phyloP scores from a whole-genome alignment of 2,329 filamentous ascomycete genomes.

The Endoconidiophora laricicola region DNA sequence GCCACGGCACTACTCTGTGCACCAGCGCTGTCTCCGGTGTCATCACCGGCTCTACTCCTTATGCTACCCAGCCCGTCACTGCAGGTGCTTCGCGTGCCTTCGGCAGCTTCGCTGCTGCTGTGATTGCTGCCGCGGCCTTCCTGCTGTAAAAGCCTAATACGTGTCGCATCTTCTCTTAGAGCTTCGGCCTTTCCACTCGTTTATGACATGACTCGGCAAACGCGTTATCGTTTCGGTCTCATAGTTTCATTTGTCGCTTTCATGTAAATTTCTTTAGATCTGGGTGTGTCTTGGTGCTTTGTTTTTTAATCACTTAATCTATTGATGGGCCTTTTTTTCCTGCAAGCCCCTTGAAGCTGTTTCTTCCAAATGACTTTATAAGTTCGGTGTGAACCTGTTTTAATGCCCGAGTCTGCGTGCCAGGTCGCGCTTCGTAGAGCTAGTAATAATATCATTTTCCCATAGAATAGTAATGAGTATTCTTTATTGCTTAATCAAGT shows the following conservation, averaged over 20 bases:
- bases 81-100: constrained; percentile 1
- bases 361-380: not conserved
- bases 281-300: not conserved
- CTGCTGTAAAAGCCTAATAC: not conserved
- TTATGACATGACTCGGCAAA: not conserved
- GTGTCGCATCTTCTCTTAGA: not conserved
- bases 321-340: not conserved
- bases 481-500: too few relatives aligned
- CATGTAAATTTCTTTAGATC: not conserved
- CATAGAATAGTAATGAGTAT: too few relatives aligned
- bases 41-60: not conserved
- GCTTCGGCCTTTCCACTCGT: not conserved
- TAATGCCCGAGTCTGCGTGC: not conserved
- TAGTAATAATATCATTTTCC: too few relatives aligned
- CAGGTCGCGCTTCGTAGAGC: not conserved
- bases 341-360: not conserved
- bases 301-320: not conserved
- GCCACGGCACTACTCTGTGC: not conserved
- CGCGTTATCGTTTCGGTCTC: not conserved
- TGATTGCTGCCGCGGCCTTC: not conserved
- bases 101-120: not conserved
- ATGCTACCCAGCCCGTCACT: not conserved
- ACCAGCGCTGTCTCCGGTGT: not conserved
- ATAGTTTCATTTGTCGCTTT: not conserved
- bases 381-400: not conserved